Evolutionary conservation across 192 early-diverging fungal species (phyloP), one percentile per base, ranked within the genome.

Genomic region (Coemansia sp.): DNA sequence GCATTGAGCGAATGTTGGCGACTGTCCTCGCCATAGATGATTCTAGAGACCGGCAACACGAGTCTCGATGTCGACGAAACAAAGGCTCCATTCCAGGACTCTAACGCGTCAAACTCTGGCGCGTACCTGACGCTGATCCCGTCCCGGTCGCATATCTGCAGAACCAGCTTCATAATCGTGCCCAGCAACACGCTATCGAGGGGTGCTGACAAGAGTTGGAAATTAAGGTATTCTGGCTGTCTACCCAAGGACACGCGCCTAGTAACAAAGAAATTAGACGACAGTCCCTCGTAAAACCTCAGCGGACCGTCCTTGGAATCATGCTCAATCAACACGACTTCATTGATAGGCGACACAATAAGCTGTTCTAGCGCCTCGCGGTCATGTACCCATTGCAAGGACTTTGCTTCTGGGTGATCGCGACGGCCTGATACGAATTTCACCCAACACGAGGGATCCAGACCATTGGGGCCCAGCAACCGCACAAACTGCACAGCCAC

Each of bases 201-300:
- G 12, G 80, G 75, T 14, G 80, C 80, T 14, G 71, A 69, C 20
- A 74, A 18, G 28, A 83, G 59, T 45, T 83, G 62, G 21, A 50
- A 77, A 10, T 68, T 47, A 10, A 47, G 31, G 64, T 63, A 70
- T 21, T 50, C 64, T 7, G 63, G 64, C n/a, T 41, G 28, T 8
- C 31, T 37, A 7, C 33, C 62, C 6, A 12, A 25, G 1, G 38
- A 33, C 14, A 52, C 25, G 3, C 60, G 53, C 23, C 72, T 48
- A 6, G 68, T 69, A 13, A 66, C 75, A 65, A 83, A 83, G 34
- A 77, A 77, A 33, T 83, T 83, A 2, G 75, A 77, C 58, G 80
- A 83, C 16, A 74, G 61, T 11, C 80, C 80, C 55, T 83, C 80
- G 60, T 75, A 83, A 42, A 76, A 71, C 55, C 61, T 55, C 57